Evolutionary conservation across 129 eudicot genomes (phyloP), one percentile per base, ranked within the genome.

Genomic region (Logfia minima): DNA sequence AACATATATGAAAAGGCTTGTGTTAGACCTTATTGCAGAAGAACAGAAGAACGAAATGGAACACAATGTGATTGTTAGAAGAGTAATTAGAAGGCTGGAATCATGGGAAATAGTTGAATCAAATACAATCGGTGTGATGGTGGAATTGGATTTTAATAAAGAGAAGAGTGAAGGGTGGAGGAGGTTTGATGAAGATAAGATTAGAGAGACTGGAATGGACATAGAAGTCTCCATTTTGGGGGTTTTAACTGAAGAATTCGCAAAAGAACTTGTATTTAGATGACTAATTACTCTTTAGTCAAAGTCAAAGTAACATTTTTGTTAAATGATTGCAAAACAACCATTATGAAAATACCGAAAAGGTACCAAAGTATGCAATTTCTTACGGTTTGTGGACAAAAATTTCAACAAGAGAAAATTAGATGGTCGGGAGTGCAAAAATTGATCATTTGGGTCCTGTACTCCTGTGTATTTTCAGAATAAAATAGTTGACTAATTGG

Each of bases 121-220:
- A 3, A 77, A 91, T 83, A 91, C 99, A 34, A 91, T 94, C 23
- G 99, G 89, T 62, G 88, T 91, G 99, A 94, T 94, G 90, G 84
- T 94, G 3, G 96, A 83, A 39, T 76, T 85, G 75, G 99, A 94
- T 74, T 78, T 94, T 4, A 85, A 75, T 67, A 84, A 76, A 75
- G 92, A 88, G 58, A 67, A 23, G 24, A 60, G 41, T 67, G 75
- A 56, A 56, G 85, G 84, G 32, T 94, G 99, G 99, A 91, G 45
- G 67, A 83, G 69, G 64, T 75, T 58, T 21, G 80, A 73, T 71
- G 65, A 68, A 19, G 87, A 81, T 72, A 79, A 79, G 65, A 73
- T 76, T 16, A 76, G 77, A 72, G 90, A 86, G 74, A 56, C 74
- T 5, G 89, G 85, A 4, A 62, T 23, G 39, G 99, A 94, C 13